Evolutionary conservation across 1,284 basidiomycete species (phyloP).

Genomic region (Rhodotorula glutinis): DNA sequence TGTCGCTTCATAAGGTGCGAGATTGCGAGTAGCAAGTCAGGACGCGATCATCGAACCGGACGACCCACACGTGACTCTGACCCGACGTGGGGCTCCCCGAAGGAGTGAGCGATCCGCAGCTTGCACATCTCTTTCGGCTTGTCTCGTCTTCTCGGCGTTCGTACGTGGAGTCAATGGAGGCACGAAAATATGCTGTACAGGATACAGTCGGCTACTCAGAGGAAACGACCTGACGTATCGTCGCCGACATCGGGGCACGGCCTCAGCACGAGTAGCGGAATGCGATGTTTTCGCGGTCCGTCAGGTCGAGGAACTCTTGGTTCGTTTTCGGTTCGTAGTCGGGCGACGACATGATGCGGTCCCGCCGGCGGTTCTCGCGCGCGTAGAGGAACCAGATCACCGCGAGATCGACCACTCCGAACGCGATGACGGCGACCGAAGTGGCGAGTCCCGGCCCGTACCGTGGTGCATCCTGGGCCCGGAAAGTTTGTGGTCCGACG

Average conservation of each 20-base stretch:
- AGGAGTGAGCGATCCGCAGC: no score
- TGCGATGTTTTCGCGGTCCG: constrained; percentile 10
- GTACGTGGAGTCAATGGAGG: no score
- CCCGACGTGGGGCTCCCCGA: no score
- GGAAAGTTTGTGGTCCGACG: constrained; percentile 9
- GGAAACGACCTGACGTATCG: not conserved
- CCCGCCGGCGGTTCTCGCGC: constrained; percentile 9
- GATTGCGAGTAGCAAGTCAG: no score
- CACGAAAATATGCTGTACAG: no score
- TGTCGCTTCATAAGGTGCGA: not conserved
- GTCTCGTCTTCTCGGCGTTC: no score
- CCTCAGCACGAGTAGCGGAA: constrained; percentile 8
- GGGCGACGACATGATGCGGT: not conserved
- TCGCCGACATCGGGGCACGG: no score
- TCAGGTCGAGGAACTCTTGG: constrained; percentile 10
- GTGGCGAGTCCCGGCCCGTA: constrained; percentile 11
- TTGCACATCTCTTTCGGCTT: no score
- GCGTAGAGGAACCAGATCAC: constrained; percentile 12
- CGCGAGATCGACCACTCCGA: constrained; percentile 5
- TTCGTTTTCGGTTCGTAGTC: not conserved
- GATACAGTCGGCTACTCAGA: not conserved
- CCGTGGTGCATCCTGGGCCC: constrained; percentile 8
- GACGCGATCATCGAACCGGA: no score
- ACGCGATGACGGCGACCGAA: constrained; percentile 1
- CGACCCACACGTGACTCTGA: not conserved